A percentile compares a stretch with the other conserved stretches of the same genome.
Conservation (phyloP, 495 filamentous ascomycete species). For the Aspergillus panamensis region DNA sequence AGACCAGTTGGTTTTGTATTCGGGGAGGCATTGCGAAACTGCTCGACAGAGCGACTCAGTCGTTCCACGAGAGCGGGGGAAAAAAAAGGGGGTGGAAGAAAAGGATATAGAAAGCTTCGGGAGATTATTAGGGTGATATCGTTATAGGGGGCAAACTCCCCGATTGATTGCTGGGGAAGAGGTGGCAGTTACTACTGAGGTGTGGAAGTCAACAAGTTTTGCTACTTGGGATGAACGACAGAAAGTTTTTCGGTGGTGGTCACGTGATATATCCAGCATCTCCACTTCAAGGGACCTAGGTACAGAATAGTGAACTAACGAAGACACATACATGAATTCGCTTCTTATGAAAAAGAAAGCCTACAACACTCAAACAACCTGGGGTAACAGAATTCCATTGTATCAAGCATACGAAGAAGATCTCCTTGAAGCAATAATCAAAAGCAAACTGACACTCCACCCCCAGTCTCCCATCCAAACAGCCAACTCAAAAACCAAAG, state of each 20-base stretch:
- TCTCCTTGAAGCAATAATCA: not conserved
- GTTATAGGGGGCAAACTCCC: conserved; percentile 21
- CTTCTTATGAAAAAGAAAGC: not conserved
- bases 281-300: no score
- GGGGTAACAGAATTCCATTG: not conserved
- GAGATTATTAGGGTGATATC: conserved; percentile 1
- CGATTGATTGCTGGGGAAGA: not conserved
- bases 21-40: conserved; percentile 40
- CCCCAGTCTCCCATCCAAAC: not conserved
- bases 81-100: not conserved
- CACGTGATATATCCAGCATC: conserved; percentile 13
- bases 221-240: conserved; percentile 20
- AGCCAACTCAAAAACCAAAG: not conserved
- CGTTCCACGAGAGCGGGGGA: not conserved
- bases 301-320: no score
- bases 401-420: not conserved
- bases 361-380: not conserved
- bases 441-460: not conserved
- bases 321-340: no score
- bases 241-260: conserved; percentile 36
- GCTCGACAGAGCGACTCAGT: not conserved
- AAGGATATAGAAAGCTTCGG: not conserved
- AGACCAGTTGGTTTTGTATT: conserved; percentile 40
- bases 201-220: conserved; percentile 9
- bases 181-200: conserved; percentile 14